Conservation (phyloP, 2,329 filamentous ascomycete species). For the Arthrobotrys conoides region DNA sequence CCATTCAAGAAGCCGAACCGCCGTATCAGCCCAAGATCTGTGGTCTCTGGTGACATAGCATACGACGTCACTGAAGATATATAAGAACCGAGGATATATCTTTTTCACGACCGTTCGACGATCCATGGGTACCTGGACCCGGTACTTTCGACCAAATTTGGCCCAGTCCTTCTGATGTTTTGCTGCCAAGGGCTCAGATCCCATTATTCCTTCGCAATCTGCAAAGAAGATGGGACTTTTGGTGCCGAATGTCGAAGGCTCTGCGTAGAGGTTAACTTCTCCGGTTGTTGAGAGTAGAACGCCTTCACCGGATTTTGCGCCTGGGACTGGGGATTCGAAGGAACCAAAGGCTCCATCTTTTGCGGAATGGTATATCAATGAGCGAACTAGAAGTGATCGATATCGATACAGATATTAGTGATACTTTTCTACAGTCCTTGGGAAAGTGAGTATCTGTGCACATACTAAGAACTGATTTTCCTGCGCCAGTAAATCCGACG, state of each 20-base stretch:
- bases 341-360: neutral
- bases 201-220: constrained; percentile 35
- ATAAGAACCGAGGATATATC: constrained; percentile 29
- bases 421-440: no score
- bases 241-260: constrained; percentile 11
- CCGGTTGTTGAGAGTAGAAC: neutral
- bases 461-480: constrained; percentile 14
- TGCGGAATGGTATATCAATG: neutral
- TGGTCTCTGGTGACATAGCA: constrained; percentile 23
- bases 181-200: neutral
- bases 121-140: neutral
- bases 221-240: constrained; percentile 17
- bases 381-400: neutral
- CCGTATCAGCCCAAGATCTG: neutral
- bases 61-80: constrained; percentile 20
- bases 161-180: constrained; percentile 25
- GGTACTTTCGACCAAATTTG: neutral
- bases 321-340: neutral
- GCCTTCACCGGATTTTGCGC: neutral
- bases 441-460: no score
- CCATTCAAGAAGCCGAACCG: constrained; percentile 4
- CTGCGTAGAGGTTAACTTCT: constrained; percentile 29
- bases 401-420: neutral
- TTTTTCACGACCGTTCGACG: neutral
- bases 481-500: constrained; percentile 4